phyloP scores from a whole-genome alignment of 768 basidiomycete genomes.

The Sistotremastrum niveocremeum region DNA sequence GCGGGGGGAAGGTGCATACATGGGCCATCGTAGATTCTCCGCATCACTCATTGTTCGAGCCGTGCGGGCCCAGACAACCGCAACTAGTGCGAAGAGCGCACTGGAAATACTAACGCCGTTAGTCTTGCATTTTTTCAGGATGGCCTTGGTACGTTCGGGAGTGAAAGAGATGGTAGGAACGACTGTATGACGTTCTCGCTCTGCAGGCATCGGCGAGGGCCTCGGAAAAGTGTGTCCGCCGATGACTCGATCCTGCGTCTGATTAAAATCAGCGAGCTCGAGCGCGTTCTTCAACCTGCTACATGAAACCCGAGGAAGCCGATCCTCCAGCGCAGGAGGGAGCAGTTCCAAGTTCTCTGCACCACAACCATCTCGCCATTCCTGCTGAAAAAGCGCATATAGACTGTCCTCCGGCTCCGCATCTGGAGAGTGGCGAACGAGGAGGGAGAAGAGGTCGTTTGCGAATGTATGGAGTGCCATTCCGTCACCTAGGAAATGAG shows the following conservation, averaged over 20 bases:
- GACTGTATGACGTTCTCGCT: constrained; percentile 38
- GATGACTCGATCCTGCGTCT: constrained; percentile 36
- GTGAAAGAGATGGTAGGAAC: constrained; percentile 57
- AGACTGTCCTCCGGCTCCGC: constrained; percentile 15
- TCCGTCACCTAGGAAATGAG: constrained; percentile 78
- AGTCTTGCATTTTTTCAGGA: constrained; percentile 57
- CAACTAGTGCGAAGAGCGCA: constrained; percentile 63
- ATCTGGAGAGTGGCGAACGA: constrained; percentile 25
- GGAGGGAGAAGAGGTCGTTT: constrained; percentile 61
- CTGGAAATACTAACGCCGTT: constrained; percentile 63
- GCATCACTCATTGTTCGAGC: constrained; percentile 19
- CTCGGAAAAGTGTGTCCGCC: constrained; percentile 67
- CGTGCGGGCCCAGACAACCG: constrained; percentile 56
- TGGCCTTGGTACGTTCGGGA: constrained; percentile 38
- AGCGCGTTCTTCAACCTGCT: constrained; percentile 31
- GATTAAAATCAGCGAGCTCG: constrained; percentile 41
- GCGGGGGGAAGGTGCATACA: too few relatives aligned
- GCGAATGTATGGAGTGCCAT: constrained; percentile 76
- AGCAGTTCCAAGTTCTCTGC: constrained; percentile 11
- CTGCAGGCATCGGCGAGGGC: constrained; percentile 19
- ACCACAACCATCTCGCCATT: constrained; percentile 21
- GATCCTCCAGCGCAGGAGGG: constrained; percentile 38
- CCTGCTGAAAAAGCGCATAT: constrained; percentile 13
- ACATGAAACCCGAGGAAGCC: constrained; percentile 23
- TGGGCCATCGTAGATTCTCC: neutral